Evolutionary conservation across 1,284 basidiomycete genomes (phyloP), one percentile per base, ranked within the genome.

Genomic region (Kalmanozyma brasiliensis): DNA sequence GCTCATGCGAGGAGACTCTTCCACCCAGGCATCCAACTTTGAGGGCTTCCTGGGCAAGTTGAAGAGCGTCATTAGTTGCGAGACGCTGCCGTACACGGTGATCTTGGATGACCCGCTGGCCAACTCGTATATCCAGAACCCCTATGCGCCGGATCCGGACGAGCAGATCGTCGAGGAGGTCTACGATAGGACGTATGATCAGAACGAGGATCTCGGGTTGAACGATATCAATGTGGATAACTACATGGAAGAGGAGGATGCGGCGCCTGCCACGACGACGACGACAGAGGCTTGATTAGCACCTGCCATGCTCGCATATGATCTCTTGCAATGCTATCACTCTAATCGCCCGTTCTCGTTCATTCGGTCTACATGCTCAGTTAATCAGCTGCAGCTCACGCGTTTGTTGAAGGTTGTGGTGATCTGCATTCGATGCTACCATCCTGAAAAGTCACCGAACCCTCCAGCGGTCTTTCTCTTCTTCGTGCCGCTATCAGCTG

Each of bases 21-120:
- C 72, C 13, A 43, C 35, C 16, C 53, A 55, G 19, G 46, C 51
- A 0, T 51, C 45, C 6, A 67, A 43, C 29, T 81, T 82, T 42
- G 80, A 82, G 51, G 83, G 82, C 6, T 98, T 99, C 85, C 84
- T 98, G 59, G 84, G 84, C 65, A 88, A 89, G 49, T 86, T 98
- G 42, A 82, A 82, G 63, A 55, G 53, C 17, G 79, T 67, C 1
- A 80, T 82, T 48, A 49, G 53, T 19, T 78, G 68, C 22, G 74
- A 78, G 41, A 51, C 53, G n/a, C 53, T 74, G 52, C 80, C 80
- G 29, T 82, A 72, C 48, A 98, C 95, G 0, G 82, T 99, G 62
- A 91, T 98, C 76, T 85, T 98, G 17, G 95, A 98, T 79, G 96
- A 99, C 82, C 95, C 96, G 3, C 85, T 98, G 32, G 90, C 92